Evolutionary conservation across 1,139 yeast genomes (phyloP).

Genomic region (Hemisphaericaspora subhashii): DNA sequence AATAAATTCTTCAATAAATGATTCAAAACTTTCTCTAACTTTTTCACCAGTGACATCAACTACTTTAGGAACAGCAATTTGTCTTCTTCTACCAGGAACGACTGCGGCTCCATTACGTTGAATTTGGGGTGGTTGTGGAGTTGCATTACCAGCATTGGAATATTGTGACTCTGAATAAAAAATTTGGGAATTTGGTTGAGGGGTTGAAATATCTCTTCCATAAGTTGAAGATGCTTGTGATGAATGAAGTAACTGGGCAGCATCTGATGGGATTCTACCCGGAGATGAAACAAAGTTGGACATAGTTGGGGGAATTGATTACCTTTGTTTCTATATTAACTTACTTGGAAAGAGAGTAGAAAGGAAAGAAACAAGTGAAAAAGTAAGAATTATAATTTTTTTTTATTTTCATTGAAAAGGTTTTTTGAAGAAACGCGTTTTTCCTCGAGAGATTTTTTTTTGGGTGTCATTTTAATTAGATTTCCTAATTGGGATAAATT

Average conservation of each 20-base stretch:
- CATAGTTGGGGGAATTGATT: constrained; percentile 23
- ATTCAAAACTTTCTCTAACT: constrained; percentile 87
- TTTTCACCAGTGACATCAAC: constrained; percentile 91
- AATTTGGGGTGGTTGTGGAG: constrained; percentile 8
- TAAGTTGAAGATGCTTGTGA: constrained; percentile 48
- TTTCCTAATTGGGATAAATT: constrained; percentile 26
- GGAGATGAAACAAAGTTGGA: constrained; percentile 50
- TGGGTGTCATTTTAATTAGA: constrained; percentile 21
- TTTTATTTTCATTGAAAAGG: not conserved
- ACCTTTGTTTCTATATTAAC: not conserved
- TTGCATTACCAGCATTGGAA: constrained; percentile 7
- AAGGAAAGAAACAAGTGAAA: not conserved
- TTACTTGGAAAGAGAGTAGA: not conserved
- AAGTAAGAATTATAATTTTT: not conserved
- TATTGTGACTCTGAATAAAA: constrained; percentile 13
- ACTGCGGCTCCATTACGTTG: constrained; percentile 16
- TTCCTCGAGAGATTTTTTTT: constrained; percentile 19
- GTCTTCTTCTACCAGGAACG: constrained; percentile 46
- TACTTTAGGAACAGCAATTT: constrained; percentile 78
- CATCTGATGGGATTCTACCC: constrained; percentile 46
- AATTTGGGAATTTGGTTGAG: constrained; percentile 12
- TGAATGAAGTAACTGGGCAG: constrained; percentile 43
- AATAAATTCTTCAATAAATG: constrained; percentile 68
- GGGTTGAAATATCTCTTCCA: constrained; percentile 31
- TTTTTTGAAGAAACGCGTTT: constrained; percentile 2